Percentiles rank a stretch among this genome's conserved stretches.
These are phyloP conservation scores for Eimeria brunetti DNA, from an alignment of 169 alveolate genomes.

Conservation along the genomic window DNA sequence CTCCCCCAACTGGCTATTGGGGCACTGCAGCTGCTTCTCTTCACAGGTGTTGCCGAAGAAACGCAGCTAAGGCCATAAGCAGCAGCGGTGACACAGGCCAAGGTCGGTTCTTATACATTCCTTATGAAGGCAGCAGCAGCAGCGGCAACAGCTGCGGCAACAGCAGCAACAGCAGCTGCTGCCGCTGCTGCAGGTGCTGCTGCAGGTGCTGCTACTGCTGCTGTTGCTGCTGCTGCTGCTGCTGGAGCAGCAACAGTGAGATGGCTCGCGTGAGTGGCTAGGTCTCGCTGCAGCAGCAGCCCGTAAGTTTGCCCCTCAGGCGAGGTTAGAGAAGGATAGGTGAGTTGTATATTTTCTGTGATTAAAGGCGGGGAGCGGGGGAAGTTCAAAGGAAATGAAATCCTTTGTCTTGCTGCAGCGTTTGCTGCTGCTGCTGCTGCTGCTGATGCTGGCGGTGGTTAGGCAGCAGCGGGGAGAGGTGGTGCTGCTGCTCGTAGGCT, in stretches of 20 bases:
- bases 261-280: not conserved
- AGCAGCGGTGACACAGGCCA: no score
- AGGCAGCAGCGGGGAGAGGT: not conserved
- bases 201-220: not conserved
- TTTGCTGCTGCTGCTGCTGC: constrained; percentile 1
- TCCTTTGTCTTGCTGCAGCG: not conserved
- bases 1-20: no score
- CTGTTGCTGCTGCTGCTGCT: not conserved
- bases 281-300: not conserved
- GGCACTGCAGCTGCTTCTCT: no score
- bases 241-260: not conserved
- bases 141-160: no score
- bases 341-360: not conserved
- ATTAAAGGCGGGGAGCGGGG: not conserved
- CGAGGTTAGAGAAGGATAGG: no score
- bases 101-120: no score
- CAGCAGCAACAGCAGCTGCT: no score
- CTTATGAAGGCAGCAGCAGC: no score
- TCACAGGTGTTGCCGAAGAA: no score
- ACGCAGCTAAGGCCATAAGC: no score
- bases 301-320: no score
- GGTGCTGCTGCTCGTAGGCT: not conserved
- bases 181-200: not conserved
- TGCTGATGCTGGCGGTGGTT: not conserved
- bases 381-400: not conserved